Evolutionary conservation across 116 monocot species (phyloP).

Genomic region (Iris pallida): DNA sequence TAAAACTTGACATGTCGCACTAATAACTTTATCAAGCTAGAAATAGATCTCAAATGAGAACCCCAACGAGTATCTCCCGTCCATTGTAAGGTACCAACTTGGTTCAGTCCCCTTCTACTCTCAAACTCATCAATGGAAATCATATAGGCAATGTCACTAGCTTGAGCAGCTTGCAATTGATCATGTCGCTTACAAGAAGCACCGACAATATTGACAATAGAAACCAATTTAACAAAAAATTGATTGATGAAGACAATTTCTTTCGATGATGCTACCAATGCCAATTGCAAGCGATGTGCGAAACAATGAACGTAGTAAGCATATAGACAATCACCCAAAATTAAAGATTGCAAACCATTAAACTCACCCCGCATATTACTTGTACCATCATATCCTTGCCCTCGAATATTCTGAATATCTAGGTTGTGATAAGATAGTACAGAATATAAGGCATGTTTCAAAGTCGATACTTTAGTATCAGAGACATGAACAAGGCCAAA

Average conservation of each 20-base stretch:
- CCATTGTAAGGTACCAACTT: constrained; percentile 3
- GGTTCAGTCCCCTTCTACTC: constrained; percentile 4
- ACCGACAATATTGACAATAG: constrained; percentile 8
- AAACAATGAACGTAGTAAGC: background rate
- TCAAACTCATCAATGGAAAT: constrained; percentile 8
- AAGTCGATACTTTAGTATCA: constrained; percentile 5
- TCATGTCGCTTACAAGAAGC: constrained; percentile 11
- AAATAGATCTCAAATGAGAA: constrained; percentile 12
- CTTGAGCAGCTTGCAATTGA: constrained; percentile 2
- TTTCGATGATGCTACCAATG: constrained; percentile 1
- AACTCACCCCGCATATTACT: constrained; percentile 17
- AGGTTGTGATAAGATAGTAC: constrained; percentile 3
- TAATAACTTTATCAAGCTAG: constrained; percentile 9
- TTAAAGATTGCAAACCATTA: constrained; percentile 13
- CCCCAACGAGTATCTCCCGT: constrained; percentile 17
- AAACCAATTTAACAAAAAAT: constrained; percentile 6
- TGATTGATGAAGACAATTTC: background rate
- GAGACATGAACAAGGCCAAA: constrained; percentile 13
- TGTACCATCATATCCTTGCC: constrained; percentile 12
- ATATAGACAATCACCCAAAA: constrained; percentile 11
- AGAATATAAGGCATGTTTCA: constrained; percentile 5
- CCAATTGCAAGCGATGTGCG: constrained; percentile 17
- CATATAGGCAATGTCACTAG: background rate
- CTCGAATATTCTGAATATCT: constrained; percentile 8
- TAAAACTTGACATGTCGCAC: background rate